A percentile compares a stretch with the other conserved stretches of the same genome.
phyloP scores from a whole-genome alignment of 345 rosid species.

The Corchorus olitorius region DNA sequence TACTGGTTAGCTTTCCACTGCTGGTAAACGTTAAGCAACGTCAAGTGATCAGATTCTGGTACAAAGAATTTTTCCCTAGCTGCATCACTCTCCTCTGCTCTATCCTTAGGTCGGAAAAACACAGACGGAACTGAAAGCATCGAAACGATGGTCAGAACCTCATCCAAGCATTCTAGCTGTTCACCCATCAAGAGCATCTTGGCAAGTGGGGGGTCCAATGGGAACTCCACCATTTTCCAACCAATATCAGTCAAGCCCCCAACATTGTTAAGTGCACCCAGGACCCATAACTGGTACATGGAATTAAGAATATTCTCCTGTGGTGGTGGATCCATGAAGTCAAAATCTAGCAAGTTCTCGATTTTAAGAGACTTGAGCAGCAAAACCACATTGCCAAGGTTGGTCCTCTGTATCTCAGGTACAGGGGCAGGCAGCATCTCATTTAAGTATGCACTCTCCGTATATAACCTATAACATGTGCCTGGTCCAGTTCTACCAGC shows the following conservation, averaged over 20 bases:
- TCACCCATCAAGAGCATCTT: constrained; percentile 99
- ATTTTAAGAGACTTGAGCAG: constrained; percentile 90
- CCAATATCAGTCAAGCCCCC: constrained; percentile 86
- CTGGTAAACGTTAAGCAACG: constrained; percentile 78
- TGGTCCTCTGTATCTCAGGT: constrained; percentile 98
- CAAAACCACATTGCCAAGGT: constrained; percentile 93
- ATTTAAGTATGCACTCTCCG: constrained; percentile 86
- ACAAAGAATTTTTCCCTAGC: constrained; percentile 90
- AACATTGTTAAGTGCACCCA: constrained; percentile 93
- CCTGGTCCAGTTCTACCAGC: constrained; percentile 99
- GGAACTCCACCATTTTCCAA: constrained; percentile 99
- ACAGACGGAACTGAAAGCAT: constrained; percentile 99
- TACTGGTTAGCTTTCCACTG: constrained; percentile 97
- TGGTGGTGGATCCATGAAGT: constrained; percentile 99
- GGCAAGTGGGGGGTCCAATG: constrained; percentile 95
- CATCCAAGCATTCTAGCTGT: constrained; percentile 70
- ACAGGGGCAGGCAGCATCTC: constrained; percentile 91
- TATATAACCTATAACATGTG: constrained; percentile 90
- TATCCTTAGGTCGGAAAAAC: constrained; percentile 93
- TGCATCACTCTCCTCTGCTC: constrained; percentile 94
- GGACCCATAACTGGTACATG: constrained; percentile 97
- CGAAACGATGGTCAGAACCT: constrained; percentile 95
- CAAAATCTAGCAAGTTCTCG: constrained; percentile 89
- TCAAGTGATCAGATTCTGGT: constrained; percentile 93
- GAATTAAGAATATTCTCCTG: constrained; percentile 97